Percentiles rank a stretch among this genome's conserved stretches.
These are phyloP conservation scores for Rosa chinensis DNA, from an alignment of 306 rosid species.

Conservation along the genomic window DNA sequence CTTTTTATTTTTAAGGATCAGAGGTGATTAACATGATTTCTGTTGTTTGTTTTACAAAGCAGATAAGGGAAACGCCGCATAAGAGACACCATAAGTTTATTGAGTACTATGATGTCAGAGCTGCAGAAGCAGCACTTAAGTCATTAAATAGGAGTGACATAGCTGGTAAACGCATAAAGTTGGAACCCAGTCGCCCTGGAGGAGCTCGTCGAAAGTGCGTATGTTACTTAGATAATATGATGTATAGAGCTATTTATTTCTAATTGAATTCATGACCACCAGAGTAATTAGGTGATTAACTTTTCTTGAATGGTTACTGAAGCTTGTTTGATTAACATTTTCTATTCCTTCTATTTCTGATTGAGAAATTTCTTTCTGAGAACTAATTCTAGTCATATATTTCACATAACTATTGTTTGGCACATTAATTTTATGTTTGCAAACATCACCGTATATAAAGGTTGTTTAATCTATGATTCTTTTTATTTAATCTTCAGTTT, in stretches of 20 bases:
- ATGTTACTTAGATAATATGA: slow-evolving; percentile 3
- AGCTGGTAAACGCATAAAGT: slow-evolving; percentile 93
- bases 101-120: slow-evolving; percentile 86
- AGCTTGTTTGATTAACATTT: background rate
- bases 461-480: background rate
- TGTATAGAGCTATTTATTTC: background rate
- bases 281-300: background rate
- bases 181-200: slow-evolving; percentile 99
- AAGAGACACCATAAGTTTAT: slow-evolving; percentile 92
- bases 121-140: slow-evolving; percentile 86
- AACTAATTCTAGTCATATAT: background rate
- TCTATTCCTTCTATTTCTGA: background rate
- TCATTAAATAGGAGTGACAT: slow-evolving; percentile 88
- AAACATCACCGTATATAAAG: background rate
- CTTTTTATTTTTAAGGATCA: background rate
- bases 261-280: background rate
- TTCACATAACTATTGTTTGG: slow-evolving; percentile 5
- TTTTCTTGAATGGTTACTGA: background rate
- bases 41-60: slow-evolving; percentile 33
- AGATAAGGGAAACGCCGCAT: slow-evolving; percentile 97
- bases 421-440: background rate
- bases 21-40: slow-evolving; percentile 11
- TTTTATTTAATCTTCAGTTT: background rate
- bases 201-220: slow-evolving; percentile 94
- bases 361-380: background rate